These are phyloP conservation scores for Lycium barbarum DNA, from an alignment of 257 asterid genomes.

Conservation along the genomic window DNA sequence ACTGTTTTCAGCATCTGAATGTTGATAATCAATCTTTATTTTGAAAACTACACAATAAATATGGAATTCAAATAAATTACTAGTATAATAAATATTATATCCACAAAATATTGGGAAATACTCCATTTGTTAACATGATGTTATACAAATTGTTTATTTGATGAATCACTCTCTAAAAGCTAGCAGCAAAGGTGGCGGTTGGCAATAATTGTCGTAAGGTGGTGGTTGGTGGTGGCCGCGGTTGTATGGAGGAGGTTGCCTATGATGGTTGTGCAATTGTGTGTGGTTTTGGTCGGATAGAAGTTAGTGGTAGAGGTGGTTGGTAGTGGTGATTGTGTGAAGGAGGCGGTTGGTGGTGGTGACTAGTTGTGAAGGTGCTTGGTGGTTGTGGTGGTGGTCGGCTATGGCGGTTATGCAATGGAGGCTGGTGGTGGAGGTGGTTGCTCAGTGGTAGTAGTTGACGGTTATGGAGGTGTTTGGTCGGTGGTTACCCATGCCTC, in stretches of 20 bases:
- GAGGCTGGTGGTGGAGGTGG: conserved; percentile 14
- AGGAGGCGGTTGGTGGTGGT: neutral
- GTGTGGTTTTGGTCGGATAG: neutral
- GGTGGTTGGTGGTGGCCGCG: neutral
- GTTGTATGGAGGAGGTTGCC: neutral
- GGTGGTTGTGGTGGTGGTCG: neutral
- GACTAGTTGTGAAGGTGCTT: conserved; percentile 20
- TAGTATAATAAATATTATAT: neutral
- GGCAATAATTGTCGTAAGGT: neutral
- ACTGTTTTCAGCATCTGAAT: neutral
- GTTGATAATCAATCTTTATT: conserved; percentile 4
- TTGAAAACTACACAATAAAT: neutral
- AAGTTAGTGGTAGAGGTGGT: conserved; percentile 24
- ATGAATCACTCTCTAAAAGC: conserved; percentile 22
- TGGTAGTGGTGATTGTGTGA: neutral
- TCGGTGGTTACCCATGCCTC: neutral
- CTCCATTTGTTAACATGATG: neutral
- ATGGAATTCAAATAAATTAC: neutral
- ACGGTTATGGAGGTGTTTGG: conserved; percentile 10
- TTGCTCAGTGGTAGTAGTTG: neutral
- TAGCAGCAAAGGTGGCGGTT: neutral
- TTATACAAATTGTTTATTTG: neutral
- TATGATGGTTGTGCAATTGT: conserved; percentile 11
- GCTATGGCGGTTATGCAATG: neutral
- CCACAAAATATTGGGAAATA: neutral